Conservation (phyloP, 1,284 basidiomycete genomes). For the Ustilago loliicola region DNA sequence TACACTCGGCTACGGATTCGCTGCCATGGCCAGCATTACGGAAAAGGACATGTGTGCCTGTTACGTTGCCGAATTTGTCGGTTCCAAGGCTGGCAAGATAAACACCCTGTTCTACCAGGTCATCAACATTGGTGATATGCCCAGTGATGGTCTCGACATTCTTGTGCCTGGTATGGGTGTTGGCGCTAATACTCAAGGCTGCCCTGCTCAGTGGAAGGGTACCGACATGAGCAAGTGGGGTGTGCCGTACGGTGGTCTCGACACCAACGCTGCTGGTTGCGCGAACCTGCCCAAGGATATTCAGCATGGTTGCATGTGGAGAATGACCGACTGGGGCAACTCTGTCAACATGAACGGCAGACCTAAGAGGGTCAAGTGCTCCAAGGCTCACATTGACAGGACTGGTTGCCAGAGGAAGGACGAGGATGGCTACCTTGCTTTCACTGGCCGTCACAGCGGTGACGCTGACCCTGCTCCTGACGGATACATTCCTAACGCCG, state of each 20-base stretch:
- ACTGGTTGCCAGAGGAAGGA: conserved; percentile 48
- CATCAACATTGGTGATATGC: conserved; percentile 43
- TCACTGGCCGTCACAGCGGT: conserved; percentile 2
- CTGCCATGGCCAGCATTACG: conserved; percentile 29
- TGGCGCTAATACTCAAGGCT: conserved; percentile 29
- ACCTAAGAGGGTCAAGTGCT: conserved; percentile 32
- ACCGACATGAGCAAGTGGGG: conserved; percentile 37
- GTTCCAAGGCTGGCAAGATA: conserved; percentile 30
- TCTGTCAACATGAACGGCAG: conserved; percentile 23
- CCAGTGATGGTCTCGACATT: conserved; percentile 35
- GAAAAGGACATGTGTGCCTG: conserved; percentile 36
- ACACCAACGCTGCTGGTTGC: conserved; percentile 29
- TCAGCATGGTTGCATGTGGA: conserved; percentile 42
- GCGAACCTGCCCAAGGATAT: conserved; percentile 32
- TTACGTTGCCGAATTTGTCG: conserved; percentile 29
- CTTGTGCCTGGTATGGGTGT: conserved; percentile 49
- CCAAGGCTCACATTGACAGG: conserved; percentile 47
- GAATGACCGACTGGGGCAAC: conserved; percentile 42
- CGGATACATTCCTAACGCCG: conserved; percentile 30
- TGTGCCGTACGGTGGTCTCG: conserved; percentile 40
- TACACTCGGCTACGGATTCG: conserved; percentile 33
- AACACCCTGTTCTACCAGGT: conserved; percentile 44
- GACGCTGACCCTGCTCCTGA: conserved; percentile 20
- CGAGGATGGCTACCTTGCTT: conserved; percentile 11
- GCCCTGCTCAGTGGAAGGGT: conserved; percentile 31